phyloP scores from a whole-genome alignment of 768 basidiomycete species.

The Psilocybe cyanescens region DNA sequence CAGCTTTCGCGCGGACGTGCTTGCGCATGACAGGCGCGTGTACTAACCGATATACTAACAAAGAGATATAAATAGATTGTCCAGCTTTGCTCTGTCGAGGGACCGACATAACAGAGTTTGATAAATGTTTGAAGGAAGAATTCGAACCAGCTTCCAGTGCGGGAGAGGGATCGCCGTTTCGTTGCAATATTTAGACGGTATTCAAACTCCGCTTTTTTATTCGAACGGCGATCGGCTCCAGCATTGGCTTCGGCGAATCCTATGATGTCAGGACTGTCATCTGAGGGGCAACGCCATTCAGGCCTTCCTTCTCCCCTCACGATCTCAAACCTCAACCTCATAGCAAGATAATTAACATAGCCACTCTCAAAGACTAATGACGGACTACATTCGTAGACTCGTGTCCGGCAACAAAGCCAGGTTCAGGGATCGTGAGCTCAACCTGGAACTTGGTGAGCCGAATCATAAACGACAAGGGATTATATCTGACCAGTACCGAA shows the following conservation, averaged over 20 bases:
- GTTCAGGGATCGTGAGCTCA: conserved; percentile 67
- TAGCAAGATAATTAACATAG: no score
- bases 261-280: neutral
- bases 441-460: conserved; percentile 69
- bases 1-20: conserved; percentile 8
- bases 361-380: conserved; percentile 38
- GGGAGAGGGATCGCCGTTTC: no score
- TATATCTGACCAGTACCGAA: neutral
- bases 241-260: neutral
- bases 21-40: conserved; percentile 6
- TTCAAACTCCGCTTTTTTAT: no score
- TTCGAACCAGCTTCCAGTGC: no score
- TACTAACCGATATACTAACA: conserved; percentile 10
- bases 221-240: no score
- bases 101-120: no score
- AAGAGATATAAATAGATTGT: neutral
- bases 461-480: conserved; percentile 6
- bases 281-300: no score
- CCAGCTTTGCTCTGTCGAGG: no score
- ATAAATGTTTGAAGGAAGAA: no score
- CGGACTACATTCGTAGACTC: conserved; percentile 68
- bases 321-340: no score
- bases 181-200: no score
- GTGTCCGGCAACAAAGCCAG: conserved; percentile 86
- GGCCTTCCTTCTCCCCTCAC: no score